Evolutionary conservation across 352 stramenopile species (phyloP).

Genomic region (Phytophthora hibernalis): DNA sequence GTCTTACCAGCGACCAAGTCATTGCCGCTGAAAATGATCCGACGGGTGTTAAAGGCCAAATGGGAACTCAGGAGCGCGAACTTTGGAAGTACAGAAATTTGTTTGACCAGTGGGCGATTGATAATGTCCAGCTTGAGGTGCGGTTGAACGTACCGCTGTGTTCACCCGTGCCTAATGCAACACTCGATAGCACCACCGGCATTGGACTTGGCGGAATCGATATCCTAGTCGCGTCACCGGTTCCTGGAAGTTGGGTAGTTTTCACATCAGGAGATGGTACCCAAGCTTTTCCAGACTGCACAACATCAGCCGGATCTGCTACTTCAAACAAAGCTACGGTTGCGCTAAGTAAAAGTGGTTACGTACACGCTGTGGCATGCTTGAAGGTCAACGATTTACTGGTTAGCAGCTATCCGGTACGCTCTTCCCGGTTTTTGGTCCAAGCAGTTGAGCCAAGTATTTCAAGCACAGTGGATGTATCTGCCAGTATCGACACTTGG

Average conservation of each 20-base stretch:
- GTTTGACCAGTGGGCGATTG: slow-evolving; percentile 80
- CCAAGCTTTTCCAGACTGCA: slow-evolving; percentile 60
- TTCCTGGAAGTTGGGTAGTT: slow-evolving; percentile 57
- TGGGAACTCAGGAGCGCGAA: slow-evolving; percentile 48
- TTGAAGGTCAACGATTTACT: slow-evolving; percentile 36
- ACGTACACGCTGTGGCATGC: slow-evolving; percentile 66
- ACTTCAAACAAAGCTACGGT: slow-evolving; percentile 22
- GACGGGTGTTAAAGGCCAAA: slow-evolving; percentile 41
- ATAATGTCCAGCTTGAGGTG: slow-evolving; percentile 65
- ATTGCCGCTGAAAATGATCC: slow-evolving; percentile 50
- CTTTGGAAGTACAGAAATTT: slow-evolving; percentile 74
- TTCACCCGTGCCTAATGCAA: slow-evolving; percentile 11
- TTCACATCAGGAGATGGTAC: slow-evolving; percentile 60
- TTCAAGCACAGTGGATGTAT: slow-evolving; percentile 38
- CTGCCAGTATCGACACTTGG: slow-evolving; percentile 50
- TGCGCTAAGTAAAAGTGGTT: slow-evolving; percentile 46
- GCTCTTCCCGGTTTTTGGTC: slow-evolving; percentile 55
- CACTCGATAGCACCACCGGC: slow-evolving; percentile 13
- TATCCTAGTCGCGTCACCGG: slow-evolving; percentile 49
- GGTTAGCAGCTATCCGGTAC: slow-evolving; percentile 57
- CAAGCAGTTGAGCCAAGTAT: slow-evolving; percentile 46
- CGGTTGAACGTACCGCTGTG: slow-evolving; percentile 56
- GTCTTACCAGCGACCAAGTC: slow-evolving; percentile 33
- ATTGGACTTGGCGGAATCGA: slow-evolving; percentile 28
- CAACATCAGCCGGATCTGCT: neutral